Percentiles rank a stretch among this genome's conserved stretches.
These are phyloP conservation scores for Eucalyptus cloeziana DNA, from an alignment of 345 rosid species.

Conservation along the genomic window DNA sequence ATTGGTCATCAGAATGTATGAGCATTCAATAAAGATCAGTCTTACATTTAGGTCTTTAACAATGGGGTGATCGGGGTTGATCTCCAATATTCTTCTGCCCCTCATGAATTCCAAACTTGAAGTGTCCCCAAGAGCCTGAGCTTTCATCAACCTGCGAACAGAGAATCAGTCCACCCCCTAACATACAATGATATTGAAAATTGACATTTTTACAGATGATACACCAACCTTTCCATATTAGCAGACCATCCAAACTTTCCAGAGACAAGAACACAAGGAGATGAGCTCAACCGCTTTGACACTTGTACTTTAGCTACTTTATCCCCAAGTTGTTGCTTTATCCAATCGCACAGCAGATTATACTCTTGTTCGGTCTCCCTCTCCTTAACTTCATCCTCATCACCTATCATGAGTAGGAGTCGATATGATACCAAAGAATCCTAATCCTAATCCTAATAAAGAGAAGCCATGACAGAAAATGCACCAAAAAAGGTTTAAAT, in stretches of 20 bases:
- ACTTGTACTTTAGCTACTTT: slow-evolving; percentile 94
- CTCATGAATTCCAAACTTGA: slow-evolving; percentile 98
- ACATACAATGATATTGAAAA: background rate
- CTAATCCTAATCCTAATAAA: background rate
- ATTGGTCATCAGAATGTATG: background rate
- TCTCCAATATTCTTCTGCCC: slow-evolving; percentile 91
- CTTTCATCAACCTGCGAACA: slow-evolving; percentile 81
- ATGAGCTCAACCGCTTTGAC: slow-evolving; percentile 83
- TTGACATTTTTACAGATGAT: background rate
- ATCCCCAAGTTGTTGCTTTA: slow-evolving; percentile 94
- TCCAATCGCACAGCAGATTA: slow-evolving; percentile 85
- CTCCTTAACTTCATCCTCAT: slow-evolving; percentile 90
- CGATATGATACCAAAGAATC: background rate
- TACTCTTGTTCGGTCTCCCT: slow-evolving; percentile 77
- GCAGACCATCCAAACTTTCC: slow-evolving; percentile 99
- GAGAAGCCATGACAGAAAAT: background rate
- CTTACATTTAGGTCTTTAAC: slow-evolving; percentile 81
- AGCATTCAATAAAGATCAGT: background rate
- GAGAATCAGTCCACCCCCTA: background rate
- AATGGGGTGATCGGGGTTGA: slow-evolving; percentile 92
- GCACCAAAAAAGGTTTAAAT: background rate
- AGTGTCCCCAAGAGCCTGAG: slow-evolving; percentile 96
- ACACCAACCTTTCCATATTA: slow-evolving; percentile 89
- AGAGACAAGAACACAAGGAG: slow-evolving; percentile 97
- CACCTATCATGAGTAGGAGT: slow-evolving; percentile 29